A percentile compares a stretch with the other conserved stretches of the same genome.
These are phyloP conservation scores for Calvatia gigantea DNA, from an alignment of 768 basidiomycete genomes.

Conservation along the genomic window DNA sequence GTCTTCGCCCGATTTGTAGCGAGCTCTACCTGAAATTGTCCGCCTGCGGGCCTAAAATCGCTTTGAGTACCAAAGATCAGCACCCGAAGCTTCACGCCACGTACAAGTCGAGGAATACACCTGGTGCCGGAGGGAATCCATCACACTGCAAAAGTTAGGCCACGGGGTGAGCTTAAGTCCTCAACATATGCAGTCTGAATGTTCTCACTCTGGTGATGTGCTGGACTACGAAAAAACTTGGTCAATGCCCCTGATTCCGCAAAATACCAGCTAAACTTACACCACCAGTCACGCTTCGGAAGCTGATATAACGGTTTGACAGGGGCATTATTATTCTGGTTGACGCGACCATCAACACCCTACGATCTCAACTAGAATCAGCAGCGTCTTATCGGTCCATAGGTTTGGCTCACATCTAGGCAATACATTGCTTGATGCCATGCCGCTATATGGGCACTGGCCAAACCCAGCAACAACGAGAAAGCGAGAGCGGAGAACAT, in stretches of 20 bases:
- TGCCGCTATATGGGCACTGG: constrained; percentile 39
- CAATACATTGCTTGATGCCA: constrained; percentile 45
- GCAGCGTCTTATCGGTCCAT: neutral
- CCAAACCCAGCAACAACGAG: constrained; percentile 10
- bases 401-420: constrained; percentile 31
- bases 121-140: constrained; percentile 37
- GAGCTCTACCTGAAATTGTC: constrained; percentile 45
- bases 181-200: neutral
- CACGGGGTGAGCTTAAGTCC: neutral
- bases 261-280: constrained; percentile 25
- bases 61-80: neutral
- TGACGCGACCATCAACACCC: constrained; percentile 25
- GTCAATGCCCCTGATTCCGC: constrained; percentile 3
- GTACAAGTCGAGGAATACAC: constrained; percentile 42
- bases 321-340: constrained; percentile 35
- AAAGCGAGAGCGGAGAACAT: neutral
- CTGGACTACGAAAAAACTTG: constrained; percentile 26
- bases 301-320: constrained; percentile 43
- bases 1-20: constrained; percentile 48
- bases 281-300: constrained; percentile 40
- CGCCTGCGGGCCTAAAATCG: constrained; percentile 42
- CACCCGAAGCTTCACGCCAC: constrained; percentile 13
- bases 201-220: constrained; percentile 30
- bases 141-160: constrained; percentile 29
- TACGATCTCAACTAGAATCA: constrained; percentile 12